These are phyloP conservation scores for Candida xyloterini DNA, from an alignment of 805 yeast species.

Conservation along the genomic window DNA sequence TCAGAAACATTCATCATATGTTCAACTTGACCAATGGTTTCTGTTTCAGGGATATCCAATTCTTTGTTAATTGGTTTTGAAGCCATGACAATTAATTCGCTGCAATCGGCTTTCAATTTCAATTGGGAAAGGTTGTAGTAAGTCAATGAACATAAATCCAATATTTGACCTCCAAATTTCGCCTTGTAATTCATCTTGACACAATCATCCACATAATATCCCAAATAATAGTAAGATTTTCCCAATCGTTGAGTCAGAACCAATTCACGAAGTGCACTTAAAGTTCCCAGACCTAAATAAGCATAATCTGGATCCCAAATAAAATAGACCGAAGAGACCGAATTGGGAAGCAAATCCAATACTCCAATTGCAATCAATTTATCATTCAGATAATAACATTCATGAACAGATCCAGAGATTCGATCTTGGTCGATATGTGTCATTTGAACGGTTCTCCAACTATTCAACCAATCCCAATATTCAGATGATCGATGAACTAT, in stretches of 20 bases:
- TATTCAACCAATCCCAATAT: slow-evolving; percentile 41
- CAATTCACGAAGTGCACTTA: slow-evolving; percentile 72
- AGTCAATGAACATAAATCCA: slow-evolving; percentile 50
- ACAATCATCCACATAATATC: slow-evolving; percentile 78
- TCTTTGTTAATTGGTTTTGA: slow-evolving; percentile 3
- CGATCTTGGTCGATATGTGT: not conserved
- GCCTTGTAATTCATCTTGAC: slow-evolving; percentile 79
- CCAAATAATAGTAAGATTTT: slow-evolving; percentile 66
- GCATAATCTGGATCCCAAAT: slow-evolving; percentile 83
- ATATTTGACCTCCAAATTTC: slow-evolving; percentile 70
- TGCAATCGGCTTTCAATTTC: slow-evolving; percentile 27
- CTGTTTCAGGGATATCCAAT: slow-evolving; percentile 2
- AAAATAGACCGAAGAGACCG: slow-evolving; percentile 81
- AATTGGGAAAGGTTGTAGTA: slow-evolving; percentile 40
- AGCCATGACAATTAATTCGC: slow-evolving; percentile 18
- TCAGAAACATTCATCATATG: slow-evolving; percentile 32
- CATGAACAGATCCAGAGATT: slow-evolving; percentile 65
- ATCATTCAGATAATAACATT: slow-evolving; percentile 65
- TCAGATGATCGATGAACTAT: slow-evolving; percentile 27
- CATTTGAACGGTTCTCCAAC: slow-evolving; percentile 31
- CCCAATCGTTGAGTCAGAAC: slow-evolving; percentile 46
- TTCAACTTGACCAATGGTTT: not conserved
- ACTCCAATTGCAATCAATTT: slow-evolving; percentile 73
- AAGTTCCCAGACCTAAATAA: slow-evolving; percentile 67
- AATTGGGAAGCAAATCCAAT: slow-evolving; percentile 70